Evolutionary conservation across 2,329 filamentous ascomycete genomes (phyloP).

Genomic region (Nothopassalora personata): DNA sequence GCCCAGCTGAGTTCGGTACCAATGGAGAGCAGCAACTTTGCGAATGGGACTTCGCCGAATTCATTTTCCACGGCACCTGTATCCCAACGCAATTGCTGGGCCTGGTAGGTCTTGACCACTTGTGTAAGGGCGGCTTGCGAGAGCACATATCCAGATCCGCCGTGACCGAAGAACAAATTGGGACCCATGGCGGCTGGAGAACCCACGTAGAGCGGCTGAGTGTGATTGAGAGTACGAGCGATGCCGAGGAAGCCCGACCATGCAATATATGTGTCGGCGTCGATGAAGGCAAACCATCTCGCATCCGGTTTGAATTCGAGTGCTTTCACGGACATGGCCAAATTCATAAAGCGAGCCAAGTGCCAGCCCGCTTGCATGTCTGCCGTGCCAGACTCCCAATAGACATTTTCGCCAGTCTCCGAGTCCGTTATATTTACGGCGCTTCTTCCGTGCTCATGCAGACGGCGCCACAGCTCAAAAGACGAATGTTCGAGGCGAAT

Average conservation of each 20-base stretch:
- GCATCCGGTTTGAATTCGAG: slow-evolving; percentile 33
- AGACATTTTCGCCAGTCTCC: slow-evolving; percentile 17
- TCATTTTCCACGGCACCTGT: slow-evolving; percentile 12
- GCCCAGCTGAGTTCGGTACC: slow-evolving; percentile 16
- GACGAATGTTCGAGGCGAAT: slow-evolving; percentile 9
- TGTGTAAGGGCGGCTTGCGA: slow-evolving; percentile 11
- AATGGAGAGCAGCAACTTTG: slow-evolving; percentile 20
- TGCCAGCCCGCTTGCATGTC: slow-evolving; percentile 18
- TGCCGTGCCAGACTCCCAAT: background rate
- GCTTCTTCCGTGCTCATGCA: slow-evolving; percentile 16
- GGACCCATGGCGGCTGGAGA: slow-evolving; percentile 44
- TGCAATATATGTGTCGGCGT: slow-evolving; percentile 46
- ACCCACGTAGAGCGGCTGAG: slow-evolving; percentile 37
- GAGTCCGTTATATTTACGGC: slow-evolving; percentile 15
- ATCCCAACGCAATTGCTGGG: slow-evolving; percentile 18
- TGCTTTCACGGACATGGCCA: slow-evolving; percentile 39
- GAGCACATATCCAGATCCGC: slow-evolving; percentile 21
- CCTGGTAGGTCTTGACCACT: slow-evolving; percentile 30
- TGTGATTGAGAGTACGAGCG: background rate
- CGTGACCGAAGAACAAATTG: slow-evolving; percentile 14
- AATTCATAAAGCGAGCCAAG: slow-evolving; percentile 48
- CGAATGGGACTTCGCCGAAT: slow-evolving; percentile 22
- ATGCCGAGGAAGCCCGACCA: slow-evolving; percentile 41
- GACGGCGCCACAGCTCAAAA: slow-evolving; percentile 21
- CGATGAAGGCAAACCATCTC: slow-evolving; percentile 50